phyloP scores from a whole-genome alignment of 1,284 basidiomycete species.

The Ceratobasidium sp. region DNA sequence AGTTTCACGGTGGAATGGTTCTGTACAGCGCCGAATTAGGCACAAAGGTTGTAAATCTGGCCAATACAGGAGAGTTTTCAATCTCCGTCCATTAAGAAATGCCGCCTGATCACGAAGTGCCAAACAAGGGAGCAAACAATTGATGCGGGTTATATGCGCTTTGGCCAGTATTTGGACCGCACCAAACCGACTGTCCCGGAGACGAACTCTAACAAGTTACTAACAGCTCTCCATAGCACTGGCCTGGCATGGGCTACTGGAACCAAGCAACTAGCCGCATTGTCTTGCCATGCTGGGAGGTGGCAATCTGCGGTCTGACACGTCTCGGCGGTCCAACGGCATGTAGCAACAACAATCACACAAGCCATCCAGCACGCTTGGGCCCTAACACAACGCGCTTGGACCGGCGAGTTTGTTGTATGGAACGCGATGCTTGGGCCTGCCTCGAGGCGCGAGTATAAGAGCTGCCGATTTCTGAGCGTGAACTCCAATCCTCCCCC shows the following conservation, averaged over 20 bases:
- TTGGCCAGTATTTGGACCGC: slow-evolving; percentile 26
- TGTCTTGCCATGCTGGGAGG: background rate
- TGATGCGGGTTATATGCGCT: slow-evolving; percentile 26
- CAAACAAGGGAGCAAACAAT: slow-evolving; percentile 32
- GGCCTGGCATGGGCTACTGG: too few species aligned
- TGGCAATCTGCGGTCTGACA: slow-evolving; percentile 5
- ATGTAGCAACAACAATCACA: slow-evolving; percentile 5
- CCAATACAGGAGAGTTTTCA: slow-evolving; percentile 11
- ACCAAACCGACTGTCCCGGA: background rate
- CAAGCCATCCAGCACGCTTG: background rate
- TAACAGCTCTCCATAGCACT: background rate
- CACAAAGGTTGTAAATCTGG: slow-evolving; percentile 19
- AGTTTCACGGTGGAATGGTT: background rate
- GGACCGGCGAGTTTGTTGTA: background rate
- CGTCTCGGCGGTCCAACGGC: background rate
- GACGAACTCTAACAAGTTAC: background rate
- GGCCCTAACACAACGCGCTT: background rate
- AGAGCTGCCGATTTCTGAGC: slow-evolving; percentile 1
- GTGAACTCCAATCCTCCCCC: background rate
- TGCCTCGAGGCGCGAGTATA: background rate
- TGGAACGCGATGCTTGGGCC: background rate
- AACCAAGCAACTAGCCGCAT: slow-evolving; percentile 1
- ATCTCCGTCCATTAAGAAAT: background rate
- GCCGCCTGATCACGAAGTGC: background rate
- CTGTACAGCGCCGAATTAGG: background rate